Base-by-base conservation (phyloP, 202 grass and related monocot genomes). In the Hordeum pubiflorum region DNA sequence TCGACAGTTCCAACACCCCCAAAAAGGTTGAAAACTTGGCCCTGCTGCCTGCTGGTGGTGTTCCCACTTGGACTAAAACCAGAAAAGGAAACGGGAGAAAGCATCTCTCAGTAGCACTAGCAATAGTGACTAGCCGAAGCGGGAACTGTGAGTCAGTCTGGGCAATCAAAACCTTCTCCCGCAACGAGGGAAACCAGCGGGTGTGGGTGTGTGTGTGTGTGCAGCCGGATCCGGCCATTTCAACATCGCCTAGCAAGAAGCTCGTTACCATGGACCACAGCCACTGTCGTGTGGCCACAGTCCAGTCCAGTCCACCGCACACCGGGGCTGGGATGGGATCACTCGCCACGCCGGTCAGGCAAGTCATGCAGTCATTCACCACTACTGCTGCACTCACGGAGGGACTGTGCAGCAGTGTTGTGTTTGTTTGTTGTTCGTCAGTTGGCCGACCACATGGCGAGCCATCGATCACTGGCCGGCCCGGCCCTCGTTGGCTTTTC, bases 371-470 rank as follows among this genome's bases (percentile, higher is more conserved):
- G 34, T 50, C 68, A 14, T 20, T 82, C 29, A 0, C 65, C 4
- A 13, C 41, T 14, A 17, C 46, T 2, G 7, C 46, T 0, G 46
- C 14, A 2, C 2, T 50, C 46, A 50, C 46, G 50, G 12, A 70
- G 20, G 66, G 15, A 26, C 24, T 6, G 44, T n/a, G 15, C 9
- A 1, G 15, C 48, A 52, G 48, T 2, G 17, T 1, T 0, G 27
- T 2, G 2, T 2, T 1, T 5, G 31, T 5, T 5, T 20, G 44
- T 1, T 54, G 44, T n/a, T 72, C 69, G 69, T 78, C 50, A 11
- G 38, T 34, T 82, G 57, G 79, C 56, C 68, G 70, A 82, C 55
- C 71, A 73, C 43, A 32, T 40, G 81, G 59, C 80, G 18, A 1
- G 11, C 58, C 63, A 34, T 21, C 58, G 22, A 34, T 21, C 58